Base-by-base conservation (phyloP, 2,329 filamentous ascomycete species). In the Fusarium albosuccineum region DNA sequence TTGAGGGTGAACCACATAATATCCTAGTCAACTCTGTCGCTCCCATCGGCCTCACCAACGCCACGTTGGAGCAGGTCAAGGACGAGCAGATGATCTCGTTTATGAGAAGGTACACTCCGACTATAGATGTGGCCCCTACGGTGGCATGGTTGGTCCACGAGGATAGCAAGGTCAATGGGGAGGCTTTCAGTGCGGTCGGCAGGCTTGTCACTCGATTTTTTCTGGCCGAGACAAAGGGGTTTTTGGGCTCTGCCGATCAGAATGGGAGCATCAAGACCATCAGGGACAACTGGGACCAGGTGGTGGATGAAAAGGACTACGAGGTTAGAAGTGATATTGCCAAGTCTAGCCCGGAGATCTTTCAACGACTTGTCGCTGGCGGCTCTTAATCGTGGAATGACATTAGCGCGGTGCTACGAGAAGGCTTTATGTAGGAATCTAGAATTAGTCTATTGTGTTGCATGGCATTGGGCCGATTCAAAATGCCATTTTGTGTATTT, bases 1-100 rank as follows among this genome's bases (percentile, higher is more conserved):
- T 60, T 14, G 57, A 60, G 10, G 57, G 57, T 9, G 33, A 16
- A 2, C 29, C 44, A 6, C 36, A 42, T 10, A 44, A 44, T 1
- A 60, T 60, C 11, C 17, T 60, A 27, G 51, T 60, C 36, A 60
- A 60, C 8, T 48, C 44, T 5, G 51, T 56, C 14, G 51, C 50
- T 9, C 57, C 57, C 1, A 45, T 45, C 14, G 26, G 26, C 3
- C 30, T n/a, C 11, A 45, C 42, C 5, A n/a, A 14, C 29, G 26
- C 22, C 3, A 9, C 42, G 5, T 17, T 17, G 17, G 4, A 22
- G 17, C 17, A 22, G 17, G 45, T 22, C 30, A 13, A 7, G 11
- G 45, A 48, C 17, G 29, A 48, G 29, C 29, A 48, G 45, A 48
- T 27, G 3, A n/a, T 30, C 16, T n/a, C 45, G 9, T 48, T 48